Conservation (phyloP, 2,329 filamentous ascomycete genomes). For the Aspergillus ruber region DNA sequence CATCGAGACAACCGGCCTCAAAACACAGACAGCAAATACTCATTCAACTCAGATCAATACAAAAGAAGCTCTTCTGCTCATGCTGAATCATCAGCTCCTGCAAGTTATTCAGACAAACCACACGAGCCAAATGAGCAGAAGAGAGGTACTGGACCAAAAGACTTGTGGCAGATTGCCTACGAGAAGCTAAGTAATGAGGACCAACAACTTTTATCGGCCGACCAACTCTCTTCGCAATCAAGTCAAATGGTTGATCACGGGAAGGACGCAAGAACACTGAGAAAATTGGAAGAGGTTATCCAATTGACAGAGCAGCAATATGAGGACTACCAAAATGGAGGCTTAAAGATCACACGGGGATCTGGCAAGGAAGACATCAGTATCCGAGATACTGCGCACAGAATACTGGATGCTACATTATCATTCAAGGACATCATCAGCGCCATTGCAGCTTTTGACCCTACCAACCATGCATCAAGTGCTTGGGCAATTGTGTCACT, state of each 20-base stretch:
- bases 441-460: slow-evolving; percentile 7
- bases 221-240: background rate
- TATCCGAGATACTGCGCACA: slow-evolving; percentile 3
- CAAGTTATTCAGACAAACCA: no score
- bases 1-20: no score
- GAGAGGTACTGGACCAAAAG: no score
- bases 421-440: slow-evolving; percentile 10
- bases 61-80: no score
- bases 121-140: no score
- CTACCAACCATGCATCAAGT: slow-evolving; percentile 10
- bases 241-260: background rate
- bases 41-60: no score
- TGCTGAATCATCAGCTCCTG: no score
- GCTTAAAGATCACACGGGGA: background rate
- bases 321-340: slow-evolving; percentile 6
- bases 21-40: no score
- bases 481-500: slow-evolving; percentile 14
- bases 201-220: slow-evolving; percentile 3
- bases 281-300: slow-evolving; percentile 5
- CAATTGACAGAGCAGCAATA: slow-evolving; percentile 8
- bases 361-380: slow-evolving; percentile 3
- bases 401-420: slow-evolving; percentile 10
- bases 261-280: background rate
- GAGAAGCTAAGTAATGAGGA: slow-evolving; percentile 7
- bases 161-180: slow-evolving; percentile 13